Conservation (phyloP, 2,329 filamentous ascomycete species). For the Aspergillus puulaauensis region DNA sequence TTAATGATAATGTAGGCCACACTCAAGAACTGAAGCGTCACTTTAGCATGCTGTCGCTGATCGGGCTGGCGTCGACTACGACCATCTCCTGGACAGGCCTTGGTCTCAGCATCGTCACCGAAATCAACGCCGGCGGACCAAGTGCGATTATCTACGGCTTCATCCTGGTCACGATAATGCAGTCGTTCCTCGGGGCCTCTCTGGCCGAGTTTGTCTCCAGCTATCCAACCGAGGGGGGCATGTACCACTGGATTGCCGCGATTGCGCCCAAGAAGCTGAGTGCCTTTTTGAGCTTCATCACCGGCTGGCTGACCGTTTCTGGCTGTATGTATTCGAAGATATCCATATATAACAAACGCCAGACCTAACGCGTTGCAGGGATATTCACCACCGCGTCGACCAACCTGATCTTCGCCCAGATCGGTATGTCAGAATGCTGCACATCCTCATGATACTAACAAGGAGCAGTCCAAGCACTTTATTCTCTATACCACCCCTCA, state of each 20-base stretch:
- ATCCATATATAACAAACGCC: no score
- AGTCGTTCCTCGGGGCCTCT: slow-evolving; percentile 4
- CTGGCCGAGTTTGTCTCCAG: slow-evolving; percentile 10
- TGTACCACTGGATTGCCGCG: slow-evolving; percentile 11
- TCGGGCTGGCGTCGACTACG: slow-evolving; percentile 3
- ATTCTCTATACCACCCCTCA: slow-evolving; percentile 5
- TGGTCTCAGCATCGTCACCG: slow-evolving; percentile 5
- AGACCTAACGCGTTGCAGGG: neutral
- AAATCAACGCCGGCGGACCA: slow-evolving; percentile 9
- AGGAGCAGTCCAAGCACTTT: slow-evolving; percentile 1
- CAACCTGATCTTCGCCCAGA: slow-evolving; percentile 8
- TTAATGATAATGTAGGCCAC: neutral
- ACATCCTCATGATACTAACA: neutral
- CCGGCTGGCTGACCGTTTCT: slow-evolving; percentile 5
- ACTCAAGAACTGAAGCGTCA: slow-evolving; percentile 8
- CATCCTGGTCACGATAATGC: slow-evolving; percentile 6
- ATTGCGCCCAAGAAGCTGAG: slow-evolving; percentile 9
- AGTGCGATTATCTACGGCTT: slow-evolving; percentile 11
- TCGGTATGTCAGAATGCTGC: neutral
- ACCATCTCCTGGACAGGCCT: slow-evolving; percentile 9
- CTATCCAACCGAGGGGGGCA: slow-evolving; percentile 12
- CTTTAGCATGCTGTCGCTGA: slow-evolving; percentile 9
- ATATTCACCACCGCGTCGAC: slow-evolving; percentile 12
- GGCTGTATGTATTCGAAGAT: neutral
- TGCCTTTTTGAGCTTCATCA: slow-evolving; percentile 6